Base-by-base conservation (phyloP, 108 stramenopile genomes). In the Cylindrotheca fusiformis region DNA sequence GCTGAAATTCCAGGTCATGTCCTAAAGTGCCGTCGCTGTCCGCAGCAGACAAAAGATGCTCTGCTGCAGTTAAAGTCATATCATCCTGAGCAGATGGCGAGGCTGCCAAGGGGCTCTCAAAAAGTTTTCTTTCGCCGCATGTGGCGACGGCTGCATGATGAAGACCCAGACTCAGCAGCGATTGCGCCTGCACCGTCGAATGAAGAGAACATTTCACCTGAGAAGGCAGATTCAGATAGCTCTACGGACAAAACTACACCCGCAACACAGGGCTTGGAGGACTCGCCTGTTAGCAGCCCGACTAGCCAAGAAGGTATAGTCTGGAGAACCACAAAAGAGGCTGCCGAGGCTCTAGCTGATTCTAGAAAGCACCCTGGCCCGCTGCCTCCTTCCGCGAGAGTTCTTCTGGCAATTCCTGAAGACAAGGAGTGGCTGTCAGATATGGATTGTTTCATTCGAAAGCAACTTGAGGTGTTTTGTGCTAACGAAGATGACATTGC, bases 1-100 rank as follows among this genome's bases (percentile, higher is more conserved):
- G 89, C 93, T 1, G 93, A 94, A 63, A 94, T 94, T 63, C 90
- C 93, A 25, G 80, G 78, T 14, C 93, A 94, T 59, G 69, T 94
- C 23, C 59, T 94, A 23, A 89, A 90, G 65, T 94, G 93, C 59
- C 77, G 83, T 29, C 71, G 65, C 18, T 89, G 86, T 68, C 87
- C 93, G 0, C 69, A 65, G 28, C 72, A 80, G 47, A 77, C 76
- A 6, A 87, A 84, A 55, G 77, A 84, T 61, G 87, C 93, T 32
- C 62, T 94, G 48, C 29, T 75, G 25, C 66, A 74, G 33, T 74
- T 94, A 53, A 94, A 94, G 61, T 60, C 65, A 3, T 66, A 74
- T 19, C 93, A 94, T 61, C 61, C 83, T 21, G 78, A 78, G 0
- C 90, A 94, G 66, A 94, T 94, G 86, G 66, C 86, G 22, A 51